Conservation (phyloP, 2,329 filamentous ascomycete genomes). For the Cercospora canescens region DNA sequence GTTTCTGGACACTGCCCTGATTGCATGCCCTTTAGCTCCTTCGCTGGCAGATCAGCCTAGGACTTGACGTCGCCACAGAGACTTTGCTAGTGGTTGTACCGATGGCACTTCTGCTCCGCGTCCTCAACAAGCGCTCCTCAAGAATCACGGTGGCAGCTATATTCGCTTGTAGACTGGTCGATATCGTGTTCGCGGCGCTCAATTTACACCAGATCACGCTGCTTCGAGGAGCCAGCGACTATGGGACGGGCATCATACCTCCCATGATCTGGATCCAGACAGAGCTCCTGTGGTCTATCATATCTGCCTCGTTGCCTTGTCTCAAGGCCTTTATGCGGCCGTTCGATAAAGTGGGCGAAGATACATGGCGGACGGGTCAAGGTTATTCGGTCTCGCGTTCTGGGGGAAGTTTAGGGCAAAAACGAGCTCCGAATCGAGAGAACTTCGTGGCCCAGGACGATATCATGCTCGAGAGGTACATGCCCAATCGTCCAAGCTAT, state of each 20-base stretch:
- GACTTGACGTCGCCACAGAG: conserved; percentile 20
- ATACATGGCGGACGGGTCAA: conserved; percentile 19
- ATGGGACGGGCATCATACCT: conserved; percentile 10
- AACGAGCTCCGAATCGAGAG: neutral
- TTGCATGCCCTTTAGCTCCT: conserved; percentile 11
- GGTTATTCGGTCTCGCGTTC: conserved; percentile 18
- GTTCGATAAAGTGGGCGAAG: conserved; percentile 23
- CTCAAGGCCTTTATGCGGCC: conserved; percentile 23
- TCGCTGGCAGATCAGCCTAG: conserved; percentile 21
- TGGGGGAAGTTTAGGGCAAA: conserved; percentile 6
- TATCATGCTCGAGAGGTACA: neutral
- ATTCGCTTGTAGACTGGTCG: conserved; percentile 21
- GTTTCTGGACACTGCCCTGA: neutral
- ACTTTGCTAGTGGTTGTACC: conserved; percentile 20
- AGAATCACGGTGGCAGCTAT: conserved; percentile 23
- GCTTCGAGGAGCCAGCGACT: conserved; percentile 5
- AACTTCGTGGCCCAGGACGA: conserved; percentile 4
- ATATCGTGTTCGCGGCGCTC: conserved; percentile 20
- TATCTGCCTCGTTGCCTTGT: conserved; percentile 22
- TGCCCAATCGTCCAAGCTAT: neutral
- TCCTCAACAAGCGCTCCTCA: conserved; percentile 21
- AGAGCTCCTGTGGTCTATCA: conserved; percentile 24
- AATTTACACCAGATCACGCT: conserved; percentile 17
- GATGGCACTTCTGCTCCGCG: conserved; percentile 18
- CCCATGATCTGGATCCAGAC: conserved; percentile 19